Evolutionary conservation across 331 rosid genomes (phyloP), one percentile per base, ranked within the genome.

Genomic region (Saraca asoca): DNA sequence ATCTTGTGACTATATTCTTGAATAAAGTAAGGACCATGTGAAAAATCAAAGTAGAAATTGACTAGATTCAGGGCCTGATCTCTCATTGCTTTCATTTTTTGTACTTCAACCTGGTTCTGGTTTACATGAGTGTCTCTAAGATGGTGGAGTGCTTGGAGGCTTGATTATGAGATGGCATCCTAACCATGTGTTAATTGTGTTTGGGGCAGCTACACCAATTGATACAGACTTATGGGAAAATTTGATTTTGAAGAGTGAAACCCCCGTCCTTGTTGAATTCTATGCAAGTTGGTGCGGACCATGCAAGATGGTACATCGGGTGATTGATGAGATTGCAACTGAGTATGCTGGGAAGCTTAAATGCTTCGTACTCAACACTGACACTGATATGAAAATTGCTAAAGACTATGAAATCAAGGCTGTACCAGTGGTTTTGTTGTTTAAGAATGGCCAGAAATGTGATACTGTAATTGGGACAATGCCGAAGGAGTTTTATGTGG

Each of bases 231-330:
- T 81, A 4, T 92, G 98, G 96, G 83, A 87, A 34, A 85, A 58
- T 9, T 64, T 82, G 1, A 79, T 92, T 46, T 67, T 89, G 63
- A 81, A 81, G 34, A 82, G 96, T 33, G 81, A 84, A 74, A 76
- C 76, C 15, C 94, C 96, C 14, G 98, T 92, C 37, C 88, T 92
- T 2, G 96, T 92, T 18, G 95, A 87, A 67, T 92, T 92, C 74
- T 92, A 85, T 35, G 96, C 98, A 2, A 87, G 83, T 78, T 89
- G 96, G 98, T 92, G 98, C 24, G 96, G 96, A 10, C 98, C 98
- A 0, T 92, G 98, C 81, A 78, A 85, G 85, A 92, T 92, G 95
- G 95, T 92, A 12, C 95, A 87, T 67, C 79, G 89, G 13, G 80
- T 92, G 13, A 85, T 92, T 4, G 96, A 92, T 52, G 98, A 92